Conservation (phyloP, 352 stramenopile genomes). For the Globisporangium mamillatum region DNA sequence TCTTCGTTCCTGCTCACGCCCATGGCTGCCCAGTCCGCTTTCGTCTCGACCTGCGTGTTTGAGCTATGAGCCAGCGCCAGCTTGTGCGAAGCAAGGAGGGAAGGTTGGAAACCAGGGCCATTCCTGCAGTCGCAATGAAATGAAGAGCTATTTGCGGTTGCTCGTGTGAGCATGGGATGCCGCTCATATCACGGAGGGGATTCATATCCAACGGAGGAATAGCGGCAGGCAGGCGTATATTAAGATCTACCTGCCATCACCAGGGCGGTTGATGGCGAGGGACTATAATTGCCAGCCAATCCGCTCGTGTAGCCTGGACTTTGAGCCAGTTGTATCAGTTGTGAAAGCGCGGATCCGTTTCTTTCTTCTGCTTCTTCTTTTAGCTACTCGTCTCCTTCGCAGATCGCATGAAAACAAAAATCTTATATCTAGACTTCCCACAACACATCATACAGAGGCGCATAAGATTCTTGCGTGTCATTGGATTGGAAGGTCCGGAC, state of each 20-base stretch:
- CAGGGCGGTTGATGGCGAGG: background rate
- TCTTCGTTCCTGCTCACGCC: slow-evolving; percentile 35
- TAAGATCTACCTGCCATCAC: background rate
- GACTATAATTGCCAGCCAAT: background rate
- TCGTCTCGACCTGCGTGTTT: slow-evolving; percentile 11
- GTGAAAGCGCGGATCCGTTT: background rate
- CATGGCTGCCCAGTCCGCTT: slow-evolving; percentile 6
- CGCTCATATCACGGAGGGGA: background rate
- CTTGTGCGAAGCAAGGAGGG: background rate
- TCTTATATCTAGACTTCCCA: background rate
- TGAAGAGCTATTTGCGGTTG: background rate
- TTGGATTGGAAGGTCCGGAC: background rate
- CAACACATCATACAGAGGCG: background rate
- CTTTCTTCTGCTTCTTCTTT: background rate
- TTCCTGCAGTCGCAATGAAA: background rate
- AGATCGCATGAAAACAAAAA: background rate
- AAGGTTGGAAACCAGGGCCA: background rate
- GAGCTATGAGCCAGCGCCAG: slow-evolving; percentile 2
- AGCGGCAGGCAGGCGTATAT: background rate
- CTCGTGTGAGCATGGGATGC: background rate
- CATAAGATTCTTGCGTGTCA: background rate
- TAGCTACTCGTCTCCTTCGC: background rate
- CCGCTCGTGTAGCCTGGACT: background rate
- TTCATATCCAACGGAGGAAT: background rate
- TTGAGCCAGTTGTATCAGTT: background rate